Conservation (phyloP, 2,329 filamentous ascomycete species). For the Xylaria sp. region DNA sequence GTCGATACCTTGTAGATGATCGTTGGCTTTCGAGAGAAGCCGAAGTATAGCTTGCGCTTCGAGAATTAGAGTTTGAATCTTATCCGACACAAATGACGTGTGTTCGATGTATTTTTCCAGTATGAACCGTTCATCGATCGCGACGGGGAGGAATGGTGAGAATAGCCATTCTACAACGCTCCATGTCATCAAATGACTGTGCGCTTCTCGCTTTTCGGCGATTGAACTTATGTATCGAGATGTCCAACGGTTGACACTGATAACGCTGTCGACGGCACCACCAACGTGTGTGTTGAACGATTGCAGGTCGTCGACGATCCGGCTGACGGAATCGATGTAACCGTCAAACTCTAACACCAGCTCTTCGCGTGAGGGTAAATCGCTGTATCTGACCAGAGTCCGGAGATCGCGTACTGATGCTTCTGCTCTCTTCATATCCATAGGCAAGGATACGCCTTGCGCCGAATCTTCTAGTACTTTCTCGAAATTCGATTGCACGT, state of each 20-base stretch:
- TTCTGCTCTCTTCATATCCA: constrained; percentile 84
- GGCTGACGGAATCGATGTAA: constrained; percentile 76
- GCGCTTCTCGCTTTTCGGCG: constrained; percentile 51
- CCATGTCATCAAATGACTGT: constrained; percentile 52
- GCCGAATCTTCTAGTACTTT: constrained; percentile 76
- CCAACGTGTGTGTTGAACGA: constrained; percentile 82
- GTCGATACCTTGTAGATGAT: constrained; percentile 75
- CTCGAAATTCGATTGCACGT: constrained; percentile 79
- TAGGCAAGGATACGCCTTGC: constrained; percentile 73
- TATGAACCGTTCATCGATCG: constrained; percentile 70
- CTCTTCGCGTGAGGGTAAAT: constrained; percentile 74
- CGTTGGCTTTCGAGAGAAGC: constrained; percentile 75
- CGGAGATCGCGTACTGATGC: constrained; percentile 78
- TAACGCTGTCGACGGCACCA: constrained; percentile 77
- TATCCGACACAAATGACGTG: constrained; percentile 74
- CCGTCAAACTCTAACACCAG: constrained; percentile 79
- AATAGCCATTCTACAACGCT: constrained; percentile 59
- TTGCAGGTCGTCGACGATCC: constrained; percentile 74
- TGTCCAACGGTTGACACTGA: constrained; percentile 81
- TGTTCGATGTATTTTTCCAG: constrained; percentile 81
- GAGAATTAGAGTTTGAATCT: constrained; percentile 73
- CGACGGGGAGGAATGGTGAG: constrained; percentile 71
- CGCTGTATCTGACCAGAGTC: constrained; percentile 76
- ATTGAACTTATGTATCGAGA: constrained; percentile 74
- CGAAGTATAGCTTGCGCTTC: constrained; percentile 76